These are phyloP conservation scores for Paspalum vaginatum DNA, from an alignment of 176 grass and related monocot genomes.

Conservation along the genomic window DNA sequence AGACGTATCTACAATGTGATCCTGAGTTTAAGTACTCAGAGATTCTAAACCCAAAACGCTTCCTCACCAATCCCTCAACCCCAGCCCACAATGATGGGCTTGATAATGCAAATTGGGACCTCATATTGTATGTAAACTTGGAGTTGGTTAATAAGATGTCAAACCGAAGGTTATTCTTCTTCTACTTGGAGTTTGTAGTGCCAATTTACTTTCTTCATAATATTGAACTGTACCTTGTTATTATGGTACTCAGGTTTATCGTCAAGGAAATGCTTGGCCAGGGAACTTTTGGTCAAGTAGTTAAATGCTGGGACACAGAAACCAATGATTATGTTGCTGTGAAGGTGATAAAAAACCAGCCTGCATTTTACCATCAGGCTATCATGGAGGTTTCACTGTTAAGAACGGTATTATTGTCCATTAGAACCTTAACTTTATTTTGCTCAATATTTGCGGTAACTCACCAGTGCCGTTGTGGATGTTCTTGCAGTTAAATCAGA, in stretches of 20 bases:
- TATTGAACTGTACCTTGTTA: constrained; percentile 39
- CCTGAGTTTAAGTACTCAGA: constrained; percentile 84
- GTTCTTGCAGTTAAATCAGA: constrained; percentile 86
- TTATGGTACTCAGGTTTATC: constrained; percentile 62
- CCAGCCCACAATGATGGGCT: constrained; percentile 81
- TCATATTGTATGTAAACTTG: constrained; percentile 86
- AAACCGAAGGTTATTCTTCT: constrained; percentile 74
- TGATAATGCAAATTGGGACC: constrained; percentile 95
- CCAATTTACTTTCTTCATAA: constrained; percentile 28
- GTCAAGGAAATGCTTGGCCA: constrained; percentile 99
- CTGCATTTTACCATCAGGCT: constrained; percentile 90
- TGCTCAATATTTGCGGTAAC: constrained; percentile 5
- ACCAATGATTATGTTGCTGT: constrained; percentile 84
- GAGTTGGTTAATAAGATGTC: constrained; percentile 73
- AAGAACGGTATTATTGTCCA: constrained; percentile 59
- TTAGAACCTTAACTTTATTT: constrained; percentile 28
- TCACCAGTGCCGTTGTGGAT: constrained; percentile 19
- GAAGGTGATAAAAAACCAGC: constrained; percentile 99
- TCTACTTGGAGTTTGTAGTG: background rate
- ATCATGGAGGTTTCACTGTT: constrained; percentile 81
- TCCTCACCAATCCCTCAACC: constrained; percentile 80
- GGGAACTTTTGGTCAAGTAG: constrained; percentile 98
- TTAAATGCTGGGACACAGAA: constrained; percentile 86
- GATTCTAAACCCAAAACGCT: constrained; percentile 68
- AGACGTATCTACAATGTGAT: constrained; percentile 73